Conservation (phyloP, 2,329 filamentous ascomycete species). For the Ustilaginoidea virens region DNA sequence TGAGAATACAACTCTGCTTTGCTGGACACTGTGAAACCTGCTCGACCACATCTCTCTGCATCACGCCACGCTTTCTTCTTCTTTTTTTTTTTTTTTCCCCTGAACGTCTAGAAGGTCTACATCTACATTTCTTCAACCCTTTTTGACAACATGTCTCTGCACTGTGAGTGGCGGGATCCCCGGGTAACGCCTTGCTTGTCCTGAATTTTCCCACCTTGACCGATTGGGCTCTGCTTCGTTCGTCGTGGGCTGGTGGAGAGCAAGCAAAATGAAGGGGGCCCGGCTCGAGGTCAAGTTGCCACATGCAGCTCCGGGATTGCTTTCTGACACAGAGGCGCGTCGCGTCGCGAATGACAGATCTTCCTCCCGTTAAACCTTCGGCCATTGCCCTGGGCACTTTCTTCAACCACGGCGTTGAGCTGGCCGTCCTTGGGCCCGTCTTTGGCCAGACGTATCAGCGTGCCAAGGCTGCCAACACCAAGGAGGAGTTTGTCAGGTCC, state of each 20-base stretch:
- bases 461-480: conserved; percentile 79
- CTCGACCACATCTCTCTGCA: too few species aligned
- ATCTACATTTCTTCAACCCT: not conserved
- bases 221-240: too few species aligned
- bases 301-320: too few species aligned
- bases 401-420: conserved; percentile 88
- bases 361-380: conserved; percentile 81
- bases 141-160: conserved; percentile 38
- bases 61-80: too few species aligned
- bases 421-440: conserved; percentile 73
- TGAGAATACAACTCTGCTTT: too few species aligned
- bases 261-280: too few species aligned
- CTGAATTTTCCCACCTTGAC: too few species aligned
- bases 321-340: too few species aligned
- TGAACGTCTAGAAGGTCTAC: not conserved
- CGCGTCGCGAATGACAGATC: conserved; percentile 23
- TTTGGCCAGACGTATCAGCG: conserved; percentile 92
- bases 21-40: too few species aligned
- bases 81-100: not conserved
- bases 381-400: conserved; percentile 90
- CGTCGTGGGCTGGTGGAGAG: too few species aligned
- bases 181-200: too few species aligned
- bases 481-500: conserved; percentile 90
- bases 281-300: too few species aligned
- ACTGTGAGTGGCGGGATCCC: conserved; percentile 30